Evolutionary conservation across 192 early-diverging fungal species (phyloP), one percentile per base, ranked within the genome.

Genomic region (Linnemannia hyalina): DNA sequence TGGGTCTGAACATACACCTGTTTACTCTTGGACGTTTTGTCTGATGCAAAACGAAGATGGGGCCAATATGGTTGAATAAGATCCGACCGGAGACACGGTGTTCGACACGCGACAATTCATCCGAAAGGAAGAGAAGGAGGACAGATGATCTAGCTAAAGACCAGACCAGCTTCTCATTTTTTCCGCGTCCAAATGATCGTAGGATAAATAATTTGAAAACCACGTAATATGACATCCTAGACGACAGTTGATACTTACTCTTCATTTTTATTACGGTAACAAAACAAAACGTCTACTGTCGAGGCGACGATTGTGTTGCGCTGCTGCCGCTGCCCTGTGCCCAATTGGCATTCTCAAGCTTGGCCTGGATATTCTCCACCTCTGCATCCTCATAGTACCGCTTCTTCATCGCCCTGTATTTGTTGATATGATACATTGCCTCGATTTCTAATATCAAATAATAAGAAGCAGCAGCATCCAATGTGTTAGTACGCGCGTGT

Each of bases 391-490:
- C 79, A 44, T 86, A 86, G 32, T 86, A 86, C 4, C 84, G 69
- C 72, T 86, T 86, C 52, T 86, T 86, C 84, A 86, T 86, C 4
- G 84, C 84, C 44, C 84, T 72, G 29, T 86, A 86, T 65, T 86
- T 86, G 80, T 86, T 86, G 49, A 86, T 86, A 81, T 86, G 84
- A 42, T 86, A 86, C 84, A 86, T 86, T 0, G 84, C 84, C 76
- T 86, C 84, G 52, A 86, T 86, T 44, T 86, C 84, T 86, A 74
- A 49, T 22, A 47, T 4, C 13, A 35, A 72, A 26, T n/a, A 9
- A 57, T 0, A 44, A 52, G 15, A 44, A 73, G 38, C 41, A 54
- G 73, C 13, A 22, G 23, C 4, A 29, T 38, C 42, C 52, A 22
- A n/a, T 11, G 46, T 26, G n/a, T 55, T 1, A 70, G 52, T 4